Evolutionary conservation across 345 rosid species (phyloP).

Genomic region (Eucalyptus globulus): DNA sequence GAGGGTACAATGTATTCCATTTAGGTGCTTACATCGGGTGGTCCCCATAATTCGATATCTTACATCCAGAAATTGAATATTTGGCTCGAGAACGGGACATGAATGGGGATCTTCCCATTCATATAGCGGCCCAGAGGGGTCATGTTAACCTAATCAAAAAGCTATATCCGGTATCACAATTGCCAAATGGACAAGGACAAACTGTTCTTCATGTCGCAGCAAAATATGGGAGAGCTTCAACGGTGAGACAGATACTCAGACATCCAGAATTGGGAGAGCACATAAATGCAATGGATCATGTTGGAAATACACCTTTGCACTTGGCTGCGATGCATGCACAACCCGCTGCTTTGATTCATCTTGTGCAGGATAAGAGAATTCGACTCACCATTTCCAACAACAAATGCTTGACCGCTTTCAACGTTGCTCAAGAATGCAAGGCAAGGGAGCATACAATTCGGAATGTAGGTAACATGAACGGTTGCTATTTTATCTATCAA

Average conservation of each 20-base stretch:
- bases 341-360: neutral
- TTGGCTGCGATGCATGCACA: neutral
- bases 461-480: neutral
- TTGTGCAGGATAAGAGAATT: neutral
- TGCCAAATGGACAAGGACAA: neutral
- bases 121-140: neutral
- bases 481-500: neutral
- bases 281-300: neutral
- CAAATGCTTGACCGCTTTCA: accelerated
- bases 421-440: accelerated
- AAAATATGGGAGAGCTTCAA: neutral
- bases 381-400: neutral
- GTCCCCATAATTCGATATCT: neutral
- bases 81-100: neutral
- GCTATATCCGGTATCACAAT: neutral
- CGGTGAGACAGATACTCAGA: neutral
- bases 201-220: neutral
- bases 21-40: accelerated
- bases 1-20: neutral
- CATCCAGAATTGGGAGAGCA: neutral
- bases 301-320: neutral
- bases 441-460: accelerated
- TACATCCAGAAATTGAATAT: neutral
- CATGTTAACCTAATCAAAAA: neutral
- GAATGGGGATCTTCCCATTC: neutral